Evolutionary conservation across 2,329 filamentous ascomycete species (phyloP), one percentile per base, ranked within the genome.

Genomic region (Apiospora hydei): DNA sequence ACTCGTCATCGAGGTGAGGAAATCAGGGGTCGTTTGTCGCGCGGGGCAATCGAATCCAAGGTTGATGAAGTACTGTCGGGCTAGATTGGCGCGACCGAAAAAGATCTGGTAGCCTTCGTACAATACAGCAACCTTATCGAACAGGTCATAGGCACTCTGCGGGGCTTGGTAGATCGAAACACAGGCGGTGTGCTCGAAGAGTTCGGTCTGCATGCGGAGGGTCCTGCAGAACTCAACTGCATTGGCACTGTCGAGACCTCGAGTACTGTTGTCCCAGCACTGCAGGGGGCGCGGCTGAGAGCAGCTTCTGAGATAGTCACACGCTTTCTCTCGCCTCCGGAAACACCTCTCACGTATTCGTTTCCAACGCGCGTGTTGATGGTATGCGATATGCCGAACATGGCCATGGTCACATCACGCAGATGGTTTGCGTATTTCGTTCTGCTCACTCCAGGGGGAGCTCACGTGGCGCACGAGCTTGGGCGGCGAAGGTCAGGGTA

Each of bases 401-500:
- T 89, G 77, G 91, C 91, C 91, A 93, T 92, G 74, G 91, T 87
- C 61, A 93, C 90, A 79, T 93, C 91, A 46, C 90, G 87, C 75
- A 92, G 83, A 75, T 92, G 90, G 75, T 87, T 84, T 38, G 90
- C 87, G 73, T 88, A 92, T 18, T 83, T 82, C 70, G 84, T 80
- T 72, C 83, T 83, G 73, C 82, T 83, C 16, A 91, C 83, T 66
- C 89, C 90, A 24, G 86, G 11, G 91, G 90, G 11, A 90, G 84
- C 43, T 86, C 76, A 61, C 88, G 87, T 3, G 92, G 91, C 67
- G 91, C 88, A 70, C 92, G 87, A 10, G 92, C 91, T 21, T 88
- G 85, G 8, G 93, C 92, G 41, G 93, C 93, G 74, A 95, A 95
- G 70, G 89, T 91, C 64, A 95, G 86, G 1, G 93, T 96, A 76